Percentiles rank a stretch among this genome's conserved stretches.
Conservation (phyloP, 805 yeast species). For the Teunomyces aglyptinius region DNA sequence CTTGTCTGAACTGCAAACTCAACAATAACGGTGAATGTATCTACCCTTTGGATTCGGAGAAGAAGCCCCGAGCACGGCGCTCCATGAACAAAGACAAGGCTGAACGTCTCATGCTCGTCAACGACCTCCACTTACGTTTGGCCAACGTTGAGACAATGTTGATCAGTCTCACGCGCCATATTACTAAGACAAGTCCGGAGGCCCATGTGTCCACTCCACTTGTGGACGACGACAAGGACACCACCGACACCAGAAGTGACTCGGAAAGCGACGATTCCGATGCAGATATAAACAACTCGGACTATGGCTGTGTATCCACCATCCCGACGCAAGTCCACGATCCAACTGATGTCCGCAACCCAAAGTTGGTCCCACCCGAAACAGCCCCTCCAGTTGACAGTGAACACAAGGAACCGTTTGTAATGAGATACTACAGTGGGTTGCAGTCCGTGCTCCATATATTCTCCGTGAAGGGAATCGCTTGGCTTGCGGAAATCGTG, state of each 20-base stretch:
- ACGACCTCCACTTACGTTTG: conserved; percentile 12
- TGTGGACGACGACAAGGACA: conserved; percentile 11
- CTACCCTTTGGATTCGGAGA: conserved; percentile 18
- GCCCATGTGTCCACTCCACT: conserved; percentile 1
- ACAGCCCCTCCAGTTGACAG: background rate
- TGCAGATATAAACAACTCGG: background rate
- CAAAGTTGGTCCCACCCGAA: background rate
- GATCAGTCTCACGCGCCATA: conserved; percentile 13
- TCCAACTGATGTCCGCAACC: background rate
- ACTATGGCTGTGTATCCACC: background rate
- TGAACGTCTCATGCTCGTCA: conserved; percentile 2
- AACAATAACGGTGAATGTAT: conserved; percentile 16
- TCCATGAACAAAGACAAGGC: conserved; percentile 1
- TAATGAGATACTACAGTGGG: conserved; percentile 2
- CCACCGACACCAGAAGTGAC: conserved; percentile 11
- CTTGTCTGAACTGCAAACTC: conserved; percentile 20
- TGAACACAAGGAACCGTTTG: background rate
- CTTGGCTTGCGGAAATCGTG: background rate
- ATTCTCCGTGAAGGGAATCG: background rate
- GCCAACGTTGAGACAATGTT: conserved; percentile 15
- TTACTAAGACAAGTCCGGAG: conserved; percentile 7
- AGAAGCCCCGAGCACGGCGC: conserved; percentile 10
- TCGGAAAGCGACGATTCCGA: background rate
- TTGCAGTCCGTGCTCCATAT: background rate
- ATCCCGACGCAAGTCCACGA: background rate